Base-by-base conservation (phyloP, 768 basidiomycete genomes). In the Psilocybe cubensis region DNA sequence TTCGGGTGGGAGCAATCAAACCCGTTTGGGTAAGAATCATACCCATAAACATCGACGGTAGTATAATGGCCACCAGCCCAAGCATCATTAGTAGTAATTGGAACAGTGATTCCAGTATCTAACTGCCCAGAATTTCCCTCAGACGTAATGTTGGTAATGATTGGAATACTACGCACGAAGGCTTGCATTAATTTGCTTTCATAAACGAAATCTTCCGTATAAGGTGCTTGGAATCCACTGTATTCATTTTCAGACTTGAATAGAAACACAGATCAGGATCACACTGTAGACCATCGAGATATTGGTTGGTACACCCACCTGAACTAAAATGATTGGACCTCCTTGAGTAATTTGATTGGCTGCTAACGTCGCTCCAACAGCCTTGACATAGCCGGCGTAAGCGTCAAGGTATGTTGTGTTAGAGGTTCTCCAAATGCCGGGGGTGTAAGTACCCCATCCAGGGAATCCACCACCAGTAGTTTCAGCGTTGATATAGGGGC, bases 291-390 rank as follows among this genome's bases (percentile, higher is more conserved):
- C 3, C 12, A 29, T 41, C 8, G 6, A 44, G 17, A 20, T 35
- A 18, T 40, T 24, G 9, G 7, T 23, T n/a, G n/a, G 27, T 12
- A 44, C 35, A 43, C 66, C 12, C 45, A 73, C 76, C 67, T 77
- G 72, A 21, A 70, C 78, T 35, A 75, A 73, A 33, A 76, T 83
- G 31, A 84, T 74, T 11, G 85, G 84, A 0, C 86, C 86, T 9
- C 83, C 86, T 17, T 83, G 79, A 11, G 83, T 81, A 54, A 86
- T 80, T 64, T 87, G 77, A 65, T 85, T 83, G 46, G 70, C 71
- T 3, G 83, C 80, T 27, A 84, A 70, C 40, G 77, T 68, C 3
- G 70, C 58, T 8, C 79, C 77, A 3, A 86, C 70, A n/a, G 75
- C 70, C 24, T 78, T 74, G 57, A 85, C 76, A 50, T 87, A 79